These are phyloP conservation scores for Chrysoporthe austroafricana DNA, from an alignment of 2,329 filamentous ascomycete genomes.

Conservation along the genomic window DNA sequence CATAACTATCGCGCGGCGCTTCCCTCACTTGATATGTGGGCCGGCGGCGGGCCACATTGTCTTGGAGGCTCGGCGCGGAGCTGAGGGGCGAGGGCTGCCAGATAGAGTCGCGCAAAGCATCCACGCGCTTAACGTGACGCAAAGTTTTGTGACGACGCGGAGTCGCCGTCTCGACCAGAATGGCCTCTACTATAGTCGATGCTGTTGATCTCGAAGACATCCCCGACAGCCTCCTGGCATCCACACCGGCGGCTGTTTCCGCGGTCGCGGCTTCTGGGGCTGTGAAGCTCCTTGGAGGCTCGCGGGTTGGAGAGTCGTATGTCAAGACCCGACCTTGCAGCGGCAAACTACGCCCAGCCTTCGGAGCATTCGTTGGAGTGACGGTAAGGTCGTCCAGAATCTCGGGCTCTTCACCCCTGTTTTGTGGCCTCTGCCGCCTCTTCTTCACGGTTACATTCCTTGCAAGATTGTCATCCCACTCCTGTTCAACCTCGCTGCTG, in stretches of 20 bases:
- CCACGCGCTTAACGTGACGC: slow-evolving; percentile 64
- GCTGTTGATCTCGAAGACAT: slow-evolving; percentile 58
- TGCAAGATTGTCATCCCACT: slow-evolving; percentile 59
- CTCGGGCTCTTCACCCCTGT: slow-evolving; percentile 40
- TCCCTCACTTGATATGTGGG: slow-evolving; percentile 35
- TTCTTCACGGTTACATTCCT: slow-evolving; percentile 60
- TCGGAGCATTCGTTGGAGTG: slow-evolving; percentile 56
- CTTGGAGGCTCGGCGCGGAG: slow-evolving; percentile 43
- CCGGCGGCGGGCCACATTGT: slow-evolving; percentile 24
- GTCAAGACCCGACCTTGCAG: slow-evolving; percentile 47
- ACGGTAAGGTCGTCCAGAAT: slow-evolving; percentile 53
- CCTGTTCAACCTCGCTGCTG: slow-evolving; percentile 53
- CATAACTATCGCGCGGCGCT: slow-evolving; percentile 47
- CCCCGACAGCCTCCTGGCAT: slow-evolving; percentile 54
- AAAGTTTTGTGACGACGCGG: slow-evolving; percentile 56
- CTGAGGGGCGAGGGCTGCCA: slow-evolving; percentile 47
- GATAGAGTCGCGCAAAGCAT: slow-evolving; percentile 51
- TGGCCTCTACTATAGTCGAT: slow-evolving; percentile 62
- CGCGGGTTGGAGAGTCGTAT: slow-evolving; percentile 40
- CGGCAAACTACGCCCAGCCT: slow-evolving; percentile 52
- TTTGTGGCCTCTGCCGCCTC: slow-evolving; percentile 38
- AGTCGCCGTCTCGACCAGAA: slow-evolving; percentile 56
- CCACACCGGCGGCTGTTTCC: slow-evolving; percentile 44
- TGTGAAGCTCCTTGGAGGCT: slow-evolving; percentile 37
- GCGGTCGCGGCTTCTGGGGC: slow-evolving; percentile 33